These are phyloP conservation scores for Nicotiana tabacum DNA, from an alignment of 257 asterid genomes.

Conservation along the genomic window DNA sequence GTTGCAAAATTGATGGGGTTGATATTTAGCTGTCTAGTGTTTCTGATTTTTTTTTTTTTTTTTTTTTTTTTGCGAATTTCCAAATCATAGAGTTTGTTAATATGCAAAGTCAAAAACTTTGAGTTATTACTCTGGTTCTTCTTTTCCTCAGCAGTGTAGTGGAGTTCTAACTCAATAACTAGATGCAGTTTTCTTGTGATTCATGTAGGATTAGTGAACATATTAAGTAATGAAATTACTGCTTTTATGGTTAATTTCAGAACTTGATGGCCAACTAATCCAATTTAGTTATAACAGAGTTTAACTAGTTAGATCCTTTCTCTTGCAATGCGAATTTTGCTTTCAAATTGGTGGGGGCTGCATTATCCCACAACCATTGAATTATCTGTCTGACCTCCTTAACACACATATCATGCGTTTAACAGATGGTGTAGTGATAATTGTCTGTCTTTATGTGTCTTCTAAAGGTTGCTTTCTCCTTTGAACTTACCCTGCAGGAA, in stretches of 20 bases:
- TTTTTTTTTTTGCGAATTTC: background rate
- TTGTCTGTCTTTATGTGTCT: background rate
- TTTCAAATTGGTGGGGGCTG: background rate
- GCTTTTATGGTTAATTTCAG: background rate
- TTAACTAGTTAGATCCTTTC: background rate
- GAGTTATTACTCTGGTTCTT: background rate
- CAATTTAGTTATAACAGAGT: background rate
- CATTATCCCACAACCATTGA: background rate
- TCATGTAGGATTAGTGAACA: background rate
- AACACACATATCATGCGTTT: background rate
- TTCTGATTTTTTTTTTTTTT: background rate
- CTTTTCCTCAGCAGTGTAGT: background rate
- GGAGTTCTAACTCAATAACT: background rate
- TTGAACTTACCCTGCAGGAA: background rate
- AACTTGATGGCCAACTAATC: background rate
- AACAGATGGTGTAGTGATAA: background rate
- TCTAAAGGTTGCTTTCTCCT: background rate
- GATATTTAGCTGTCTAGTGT: background rate
- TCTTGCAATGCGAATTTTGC: background rate
- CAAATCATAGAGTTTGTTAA: background rate
- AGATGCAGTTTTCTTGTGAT: background rate
- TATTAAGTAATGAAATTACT: background rate
- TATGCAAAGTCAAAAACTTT: background rate
- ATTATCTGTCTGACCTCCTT: background rate
- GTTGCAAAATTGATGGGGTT: background rate